Base-by-base conservation (phyloP, 1,284 basidiomycete genomes). In the Boletus calvinii region DNA sequence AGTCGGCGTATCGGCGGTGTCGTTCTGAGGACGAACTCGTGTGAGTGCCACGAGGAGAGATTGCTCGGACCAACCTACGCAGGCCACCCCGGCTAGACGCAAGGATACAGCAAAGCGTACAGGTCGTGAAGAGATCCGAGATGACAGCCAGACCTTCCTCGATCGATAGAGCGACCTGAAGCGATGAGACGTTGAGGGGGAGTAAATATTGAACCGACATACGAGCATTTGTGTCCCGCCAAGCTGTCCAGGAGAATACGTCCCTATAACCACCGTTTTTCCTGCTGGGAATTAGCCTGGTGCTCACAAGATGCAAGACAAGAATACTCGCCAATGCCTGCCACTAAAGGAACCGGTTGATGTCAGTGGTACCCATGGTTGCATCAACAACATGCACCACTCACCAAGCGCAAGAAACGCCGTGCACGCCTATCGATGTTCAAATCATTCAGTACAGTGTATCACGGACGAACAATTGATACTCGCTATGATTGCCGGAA, bases 401-500 rank as follows among this genome's bases (percentile, higher is more conserved):
- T 40, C 22, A 42, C 54, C 38, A 13, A 49, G 43, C 10, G 42
- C 26, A 36, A 55, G 22, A 29, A 48, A 13, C 6, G 46, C 54
- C 6, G 46, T 46, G 18, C 32, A 46, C 6, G 34, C 17, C 52
- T 54, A 26, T 29, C 18, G 30, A 24, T 6, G 10, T 6, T 22
- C 17, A 8, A 9, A 17, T 30, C 31, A 8, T 4, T 45, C 35
- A 18, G 37, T 24, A 15, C 9, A 3, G 12, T 26, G 15, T 11
- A 24, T 26, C 24, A 9, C n/a, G 15, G 22, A 24, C 18, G 26
- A 37, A 36, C 6, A 37, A 46, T 35, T 11, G 4, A 9, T 10
- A 26, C 43, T 6, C 22, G 49, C 52, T 17, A 54, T 54, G 35
- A 52, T 31, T 5, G 7, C 47, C 15, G 52, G 54, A 42, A 55